Conservation (phyloP, 2,329 filamentous ascomycete species). For the Alternaria infectoria region DNA sequence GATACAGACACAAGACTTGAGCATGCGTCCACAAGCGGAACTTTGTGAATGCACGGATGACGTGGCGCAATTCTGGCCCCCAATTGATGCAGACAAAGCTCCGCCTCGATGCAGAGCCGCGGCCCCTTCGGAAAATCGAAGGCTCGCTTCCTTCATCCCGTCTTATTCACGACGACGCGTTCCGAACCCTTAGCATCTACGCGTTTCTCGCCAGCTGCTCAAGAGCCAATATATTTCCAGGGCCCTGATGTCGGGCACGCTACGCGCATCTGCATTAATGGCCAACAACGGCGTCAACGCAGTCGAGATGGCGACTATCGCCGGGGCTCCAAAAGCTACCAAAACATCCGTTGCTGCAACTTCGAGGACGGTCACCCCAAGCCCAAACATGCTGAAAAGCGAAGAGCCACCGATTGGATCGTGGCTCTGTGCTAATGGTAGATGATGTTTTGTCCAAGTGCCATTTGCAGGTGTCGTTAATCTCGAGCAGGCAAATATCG, state of each 20-base stretch:
- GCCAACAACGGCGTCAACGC: background rate
- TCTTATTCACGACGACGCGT: background rate
- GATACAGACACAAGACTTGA: constrained; percentile 13
- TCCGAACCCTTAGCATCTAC: background rate
- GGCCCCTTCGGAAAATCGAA: constrained; percentile 23
- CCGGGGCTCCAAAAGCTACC: background rate
- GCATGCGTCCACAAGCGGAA: constrained; percentile 4
- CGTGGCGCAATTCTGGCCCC: constrained; percentile 27
- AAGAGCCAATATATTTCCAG: background rate
- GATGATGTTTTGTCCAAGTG: background rate
- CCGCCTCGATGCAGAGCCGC: constrained; percentile 30
- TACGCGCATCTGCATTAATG: constrained; percentile 6
- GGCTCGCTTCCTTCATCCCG: constrained; percentile 12
- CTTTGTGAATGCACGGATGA: constrained; percentile 21
- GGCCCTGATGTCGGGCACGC: too few relatives aligned
- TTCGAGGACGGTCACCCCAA: constrained; percentile 4
- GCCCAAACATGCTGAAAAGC: background rate
- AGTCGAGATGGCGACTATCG: constrained; percentile 5
- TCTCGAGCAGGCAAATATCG: constrained; percentile 31
- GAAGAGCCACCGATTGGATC: constrained; percentile 20
- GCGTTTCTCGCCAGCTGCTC: background rate
- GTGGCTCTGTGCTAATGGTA: constrained; percentile 40
- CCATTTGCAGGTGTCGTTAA: constrained; percentile 7
- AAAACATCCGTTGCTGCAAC: background rate
- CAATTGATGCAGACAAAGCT: constrained; percentile 19